Evolutionary conservation across 345 rosid genomes (phyloP), one percentile per base, ranked within the genome.

Genomic region (Lumnitzera littorea): DNA sequence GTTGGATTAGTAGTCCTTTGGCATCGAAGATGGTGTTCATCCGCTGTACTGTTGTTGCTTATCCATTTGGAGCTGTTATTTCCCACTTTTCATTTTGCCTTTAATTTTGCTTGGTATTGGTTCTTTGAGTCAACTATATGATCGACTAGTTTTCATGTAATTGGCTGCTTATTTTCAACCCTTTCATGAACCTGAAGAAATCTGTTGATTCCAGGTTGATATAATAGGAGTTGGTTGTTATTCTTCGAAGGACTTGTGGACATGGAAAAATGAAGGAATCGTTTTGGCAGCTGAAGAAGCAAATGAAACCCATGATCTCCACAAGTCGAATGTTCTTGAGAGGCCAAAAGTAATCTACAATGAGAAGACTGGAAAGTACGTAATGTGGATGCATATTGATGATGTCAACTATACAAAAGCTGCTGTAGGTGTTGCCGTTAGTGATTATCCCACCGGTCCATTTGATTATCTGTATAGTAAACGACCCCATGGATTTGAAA

Each of bases 381-480:
- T 90, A 53, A 94, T 94, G 95, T 94, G 97, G 97, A 90, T 94
- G 99, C 99, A 94, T 65, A 78, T 90, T 2, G 99, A 94, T 46
- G 91, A 88, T 64, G 75, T 76, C 58, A 90, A 88, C 83, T 94
- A 94, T 68, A 94, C 99, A 47, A 90, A 90, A 84, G 99, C 99
- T 51, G 63, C 91, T 2, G 86, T 88, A 53, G 97, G 99, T 15
- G 55, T 89, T n/a, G 97, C 96, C 24, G 47, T 78, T 46, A 84
- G 96, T 23, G 76, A 84, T 70, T 80, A 57, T 57, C 91, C 97
- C 1, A 80, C 89, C 7, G 96, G 97, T 68, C 99, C 96, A 12
- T 94, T 94, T 5, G 57, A 75, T 55, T 90, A 90, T 70, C 74
- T 90, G 51, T 68, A 73, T 66, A 86, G 97, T 75, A 83, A 80